Conservation (phyloP, 345 rosid species). For the Raphanus sativus region DNA sequence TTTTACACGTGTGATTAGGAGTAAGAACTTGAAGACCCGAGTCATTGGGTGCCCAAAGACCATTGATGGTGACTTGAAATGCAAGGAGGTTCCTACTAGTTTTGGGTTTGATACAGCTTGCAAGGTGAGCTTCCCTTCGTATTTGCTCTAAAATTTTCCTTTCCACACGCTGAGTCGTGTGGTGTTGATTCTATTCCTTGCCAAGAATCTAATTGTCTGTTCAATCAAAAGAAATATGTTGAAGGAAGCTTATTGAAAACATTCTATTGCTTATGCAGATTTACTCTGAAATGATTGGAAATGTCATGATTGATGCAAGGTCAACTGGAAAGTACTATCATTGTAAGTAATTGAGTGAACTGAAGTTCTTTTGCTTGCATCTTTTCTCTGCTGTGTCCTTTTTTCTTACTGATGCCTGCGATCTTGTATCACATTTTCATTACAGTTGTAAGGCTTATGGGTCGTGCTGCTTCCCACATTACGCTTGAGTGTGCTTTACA, state of each 20-base stretch:
- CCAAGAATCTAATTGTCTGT: too few relatives aligned
- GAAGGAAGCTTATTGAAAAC: not conserved
- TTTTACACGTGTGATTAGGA: slow-evolving; percentile 43
- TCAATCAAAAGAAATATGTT: not conserved
- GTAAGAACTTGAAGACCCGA: slow-evolving; percentile 74
- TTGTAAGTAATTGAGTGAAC: slow-evolving; percentile 53
- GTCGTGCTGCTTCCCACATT: slow-evolving; percentile 99
- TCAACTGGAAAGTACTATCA: slow-evolving; percentile 98
- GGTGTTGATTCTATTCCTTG: too few relatives aligned
- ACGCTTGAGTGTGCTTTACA: slow-evolving; percentile 98
- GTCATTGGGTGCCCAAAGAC: slow-evolving; percentile 99
- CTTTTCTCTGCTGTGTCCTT: not conserved
- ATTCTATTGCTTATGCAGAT: slow-evolving; percentile 51
- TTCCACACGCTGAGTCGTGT: too few relatives aligned
- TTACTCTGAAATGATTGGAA: slow-evolving; percentile 97
- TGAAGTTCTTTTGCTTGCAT: not conserved
- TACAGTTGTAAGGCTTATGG: slow-evolving; percentile 98
- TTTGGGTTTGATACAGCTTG: slow-evolving; percentile 99
- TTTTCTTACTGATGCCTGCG: slow-evolving; percentile 17
- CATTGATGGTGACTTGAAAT: slow-evolving; percentile 97
- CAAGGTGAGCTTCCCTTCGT: slow-evolving; percentile 56
- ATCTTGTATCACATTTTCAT: slow-evolving; percentile 20
- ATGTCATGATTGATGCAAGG: slow-evolving; percentile 97
- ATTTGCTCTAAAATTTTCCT: not conserved
- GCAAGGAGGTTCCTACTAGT: slow-evolving; percentile 96